phyloP scores from a whole-genome alignment of 805 yeast species.

The Wickerhamiella cacticola region DNA sequence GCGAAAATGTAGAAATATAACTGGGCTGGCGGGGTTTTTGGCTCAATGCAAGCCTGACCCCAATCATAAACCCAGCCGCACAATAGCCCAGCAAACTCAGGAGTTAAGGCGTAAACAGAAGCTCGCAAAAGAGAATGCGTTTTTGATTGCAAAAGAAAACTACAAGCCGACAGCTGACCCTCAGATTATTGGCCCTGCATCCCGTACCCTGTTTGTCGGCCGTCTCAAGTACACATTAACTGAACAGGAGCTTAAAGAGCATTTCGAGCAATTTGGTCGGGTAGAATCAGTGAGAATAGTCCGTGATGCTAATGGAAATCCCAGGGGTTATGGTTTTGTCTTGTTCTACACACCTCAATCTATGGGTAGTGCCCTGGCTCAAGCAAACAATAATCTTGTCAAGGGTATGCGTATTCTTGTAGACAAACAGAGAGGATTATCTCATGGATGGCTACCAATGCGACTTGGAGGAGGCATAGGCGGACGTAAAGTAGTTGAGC shows the following conservation, averaged over 20 bases:
- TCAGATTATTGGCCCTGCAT: conserved; percentile 58
- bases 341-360: conserved; percentile 51
- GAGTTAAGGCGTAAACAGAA: conserved; percentile 20
- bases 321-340: conserved; percentile 77
- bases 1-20: background rate
- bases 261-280: conserved; percentile 54
- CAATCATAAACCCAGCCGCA: background rate
- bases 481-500: conserved; percentile 39
- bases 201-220: conserved; percentile 63
- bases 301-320: conserved; percentile 40
- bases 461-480: conserved; percentile 86
- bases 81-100: background rate
- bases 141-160: conserved; percentile 11
- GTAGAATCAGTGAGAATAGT: conserved; percentile 54
- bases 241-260: conserved; percentile 56
- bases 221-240: conserved; percentile 52
- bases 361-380: conserved; percentile 50
- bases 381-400: conserved; percentile 42
- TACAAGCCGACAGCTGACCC: conserved; percentile 51
- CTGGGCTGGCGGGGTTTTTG: background rate
- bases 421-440: conserved; percentile 32
- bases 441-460: conserved; percentile 32
- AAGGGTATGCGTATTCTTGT: conserved; percentile 40
- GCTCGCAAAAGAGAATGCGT: conserved; percentile 29
- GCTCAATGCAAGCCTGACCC: conserved; percentile 10